Evolutionary conservation across 2,329 filamentous ascomycete species (phyloP).

Genomic region (Bipolaris sorokiniana): DNA sequence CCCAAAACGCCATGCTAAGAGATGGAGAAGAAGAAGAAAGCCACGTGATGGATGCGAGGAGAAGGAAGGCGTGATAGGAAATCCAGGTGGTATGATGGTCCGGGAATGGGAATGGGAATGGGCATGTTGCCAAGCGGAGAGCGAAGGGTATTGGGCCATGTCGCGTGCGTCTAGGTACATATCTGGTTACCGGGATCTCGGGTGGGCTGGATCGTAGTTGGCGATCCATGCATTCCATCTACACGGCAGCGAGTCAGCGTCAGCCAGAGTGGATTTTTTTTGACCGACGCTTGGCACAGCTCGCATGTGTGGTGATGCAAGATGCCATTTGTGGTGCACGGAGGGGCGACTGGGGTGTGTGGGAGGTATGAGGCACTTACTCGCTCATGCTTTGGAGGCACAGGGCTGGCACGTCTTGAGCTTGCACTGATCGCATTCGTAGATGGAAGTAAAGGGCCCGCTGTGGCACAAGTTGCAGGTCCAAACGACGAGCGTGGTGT

Average conservation of each 20-base stretch:
- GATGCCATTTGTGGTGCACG: not conserved
- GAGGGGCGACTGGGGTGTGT: not conserved
- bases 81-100: constrained; percentile 14
- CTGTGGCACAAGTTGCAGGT: constrained; percentile 60
- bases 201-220: constrained; percentile 30
- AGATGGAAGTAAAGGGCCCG: constrained; percentile 59
- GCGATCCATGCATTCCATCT: constrained; percentile 35
- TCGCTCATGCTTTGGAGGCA: constrained; percentile 52
- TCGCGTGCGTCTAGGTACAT: constrained; percentile 12
- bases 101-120: not conserved
- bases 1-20: constrained; percentile 49
- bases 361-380: constrained; percentile 7
- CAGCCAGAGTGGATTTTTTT: constrained; percentile 22
- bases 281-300: constrained; percentile 10
- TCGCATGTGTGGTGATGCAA: constrained; percentile 17
- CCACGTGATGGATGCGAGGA: constrained; percentile 26
- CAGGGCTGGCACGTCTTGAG: constrained; percentile 58
- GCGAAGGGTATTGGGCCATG: constrained; percentile 11
- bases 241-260: constrained; percentile 33
- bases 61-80: constrained; percentile 12
- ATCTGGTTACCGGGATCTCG: constrained; percentile 17
- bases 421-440: constrained; percentile 59
- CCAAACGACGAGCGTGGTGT: constrained; percentile 59
- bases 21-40: constrained; percentile 25
- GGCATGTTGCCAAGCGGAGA: constrained; percentile 21